phyloP scores from a whole-genome alignment of 2,329 filamentous ascomycete species.

The Nothomitra cinnamomea region DNA sequence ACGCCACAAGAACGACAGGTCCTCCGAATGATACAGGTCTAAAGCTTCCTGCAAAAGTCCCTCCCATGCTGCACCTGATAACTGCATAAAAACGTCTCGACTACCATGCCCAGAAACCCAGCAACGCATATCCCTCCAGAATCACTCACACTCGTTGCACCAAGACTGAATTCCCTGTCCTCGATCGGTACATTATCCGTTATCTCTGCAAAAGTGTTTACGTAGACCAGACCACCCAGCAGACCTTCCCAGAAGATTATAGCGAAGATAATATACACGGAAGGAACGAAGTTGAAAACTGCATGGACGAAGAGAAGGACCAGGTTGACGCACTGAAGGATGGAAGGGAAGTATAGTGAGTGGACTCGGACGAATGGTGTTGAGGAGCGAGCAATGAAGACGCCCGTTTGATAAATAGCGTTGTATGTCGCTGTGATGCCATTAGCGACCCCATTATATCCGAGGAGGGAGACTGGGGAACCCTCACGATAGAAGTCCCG shows the following conservation, averaged over 20 bases:
- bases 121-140: constrained; percentile 81
- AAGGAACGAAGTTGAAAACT: constrained; percentile 65
- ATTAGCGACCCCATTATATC: not conserved
- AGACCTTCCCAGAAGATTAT: constrained; percentile 91
- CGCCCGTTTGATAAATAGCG: constrained; percentile 85
- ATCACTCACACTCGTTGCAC: constrained; percentile 82
- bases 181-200: constrained; percentile 60
- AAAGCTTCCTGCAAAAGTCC: constrained; percentile 39
- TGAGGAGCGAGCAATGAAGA: constrained; percentile 85
- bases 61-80: constrained; percentile 73
- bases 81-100: constrained; percentile 67
- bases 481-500: constrained; percentile 60
- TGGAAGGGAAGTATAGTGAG: constrained; percentile 61
- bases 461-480: not conserved
- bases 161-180: constrained; percentile 80
- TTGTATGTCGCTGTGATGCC: constrained; percentile 50
- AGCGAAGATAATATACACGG: constrained; percentile 67
- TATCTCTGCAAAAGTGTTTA: constrained; percentile 91
- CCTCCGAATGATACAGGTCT: not conserved
- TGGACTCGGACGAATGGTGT: constrained; percentile 75
- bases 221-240: constrained; percentile 80
- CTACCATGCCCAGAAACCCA: constrained; percentile 62
- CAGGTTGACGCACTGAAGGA: constrained; percentile 70
- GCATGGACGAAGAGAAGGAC: constrained; percentile 57
- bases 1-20: too few species aligned